Evolutionary conservation across 139 green algal species (phyloP).

Genomic region (Diplosphaera chodatii): DNA sequence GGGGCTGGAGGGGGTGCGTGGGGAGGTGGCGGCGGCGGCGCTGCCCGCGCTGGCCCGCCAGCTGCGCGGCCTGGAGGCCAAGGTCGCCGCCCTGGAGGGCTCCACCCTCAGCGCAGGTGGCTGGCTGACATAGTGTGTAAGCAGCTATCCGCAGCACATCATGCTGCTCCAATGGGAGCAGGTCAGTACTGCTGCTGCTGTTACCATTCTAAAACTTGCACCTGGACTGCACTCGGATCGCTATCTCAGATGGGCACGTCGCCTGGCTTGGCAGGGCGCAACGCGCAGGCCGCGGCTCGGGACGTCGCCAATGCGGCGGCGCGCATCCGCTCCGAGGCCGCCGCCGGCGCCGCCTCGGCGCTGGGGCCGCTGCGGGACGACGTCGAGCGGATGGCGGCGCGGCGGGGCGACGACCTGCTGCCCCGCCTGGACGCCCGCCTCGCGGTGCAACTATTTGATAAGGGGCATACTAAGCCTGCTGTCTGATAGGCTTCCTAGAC

Average conservation of each 20-base stretch:
- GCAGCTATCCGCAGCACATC: too few species aligned
- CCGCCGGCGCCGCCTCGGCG: background rate
- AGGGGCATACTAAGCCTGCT: too few species aligned
- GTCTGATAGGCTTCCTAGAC: too few species aligned
- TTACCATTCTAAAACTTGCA: too few species aligned
- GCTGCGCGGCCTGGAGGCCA: conserved; percentile 30
- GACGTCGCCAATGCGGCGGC: background rate
- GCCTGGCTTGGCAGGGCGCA: conserved; percentile 11
- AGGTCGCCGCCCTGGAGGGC: conserved; percentile 37
- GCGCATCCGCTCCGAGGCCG: background rate
- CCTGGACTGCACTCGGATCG: background rate
- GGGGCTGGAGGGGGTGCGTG: background rate
- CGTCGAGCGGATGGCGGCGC: background rate
- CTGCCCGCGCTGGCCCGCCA: background rate
- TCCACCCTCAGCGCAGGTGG: conserved; percentile 30
- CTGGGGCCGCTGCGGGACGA: background rate
- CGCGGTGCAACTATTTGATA: conserved; percentile 3
- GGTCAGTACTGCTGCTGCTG: background rate
- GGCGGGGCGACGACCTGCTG: conserved; percentile 18
- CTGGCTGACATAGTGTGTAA: too few species aligned
- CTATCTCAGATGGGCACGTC: too few species aligned
- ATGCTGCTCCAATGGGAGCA: too few species aligned
- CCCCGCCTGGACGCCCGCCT: conserved; percentile 17
- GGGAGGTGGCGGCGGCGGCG: background rate
- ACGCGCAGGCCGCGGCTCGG: conserved; percentile 1